Base-by-base conservation (phyloP, 2,329 filamentous ascomycete species). In the Xylaria hypoxylon region DNA sequence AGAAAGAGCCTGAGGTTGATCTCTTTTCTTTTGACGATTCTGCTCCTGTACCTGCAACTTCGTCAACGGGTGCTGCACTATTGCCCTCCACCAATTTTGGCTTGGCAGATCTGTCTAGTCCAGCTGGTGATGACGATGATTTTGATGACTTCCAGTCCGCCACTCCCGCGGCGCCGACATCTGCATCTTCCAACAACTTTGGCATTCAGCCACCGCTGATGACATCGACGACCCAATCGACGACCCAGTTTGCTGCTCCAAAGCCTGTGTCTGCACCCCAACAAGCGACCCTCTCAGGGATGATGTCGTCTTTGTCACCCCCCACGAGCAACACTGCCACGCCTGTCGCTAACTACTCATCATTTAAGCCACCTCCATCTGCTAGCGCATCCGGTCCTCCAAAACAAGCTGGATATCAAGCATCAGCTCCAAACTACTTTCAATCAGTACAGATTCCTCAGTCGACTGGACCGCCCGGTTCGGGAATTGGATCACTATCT, bases 101-200 rank as follows among this genome's bases (percentile, higher is more conserved):
- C 15, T 72, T 89, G 55, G 82, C 83, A 50, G 80, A 83, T 17
- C 76, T 89, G 55, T 75, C 78, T 17, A 77, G 81, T 48, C 75
- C 80, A 17, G 79, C 80, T 33, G 83, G 83, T 58, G 90, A 92
- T 68, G 95, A 97, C 70, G 94, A 97, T 72, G 96, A 97, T 70
- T 98, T 98, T 76, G 96, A 98, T 77, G 96, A 99, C 77, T 98
- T 98, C 84, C 93, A 97, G 79, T 97, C 94, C 22, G 95, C 95
- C 15, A 83, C 91, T 2, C 87, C 90, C 3, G 82, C 88, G 28
- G 75, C 83, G 15, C 79, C 79, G 47, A 57, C 75, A 11, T 78
- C 84, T 19, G 79, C 84, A 44, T 79, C 85, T 22, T 81, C 85
- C 73, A 72, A 78, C 72, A 70, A 77, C 69, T 70, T 82, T 70